These are phyloP conservation scores for Oryza punctata DNA, from an alignment of 176 grass and related monocot species.

Conservation along the genomic window DNA sequence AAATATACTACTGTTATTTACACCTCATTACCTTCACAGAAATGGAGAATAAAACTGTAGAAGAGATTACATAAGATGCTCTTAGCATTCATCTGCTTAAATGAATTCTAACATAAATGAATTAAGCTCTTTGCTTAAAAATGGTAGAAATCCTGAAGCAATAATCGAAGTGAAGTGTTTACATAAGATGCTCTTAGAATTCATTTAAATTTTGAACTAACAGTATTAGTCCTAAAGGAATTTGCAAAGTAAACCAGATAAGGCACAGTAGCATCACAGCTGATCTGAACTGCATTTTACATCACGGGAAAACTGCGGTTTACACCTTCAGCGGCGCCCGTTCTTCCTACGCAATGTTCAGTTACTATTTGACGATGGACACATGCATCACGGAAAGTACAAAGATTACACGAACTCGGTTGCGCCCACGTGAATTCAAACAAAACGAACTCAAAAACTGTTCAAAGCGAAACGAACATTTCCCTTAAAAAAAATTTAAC, in stretches of 20 bases:
- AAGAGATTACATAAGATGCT: no score
- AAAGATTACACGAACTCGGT: neutral
- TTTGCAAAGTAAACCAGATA: neutral
- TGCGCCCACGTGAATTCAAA: neutral
- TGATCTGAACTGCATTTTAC: neutral
- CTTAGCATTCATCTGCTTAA: no score
- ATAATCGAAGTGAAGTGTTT: neutral
- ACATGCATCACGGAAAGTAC: neutral
- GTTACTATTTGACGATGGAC: neutral
- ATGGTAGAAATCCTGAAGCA: neutral
- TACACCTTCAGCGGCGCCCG: neutral
- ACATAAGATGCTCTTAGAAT: neutral
- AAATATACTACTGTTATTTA: neutral
- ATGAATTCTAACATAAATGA: no score
- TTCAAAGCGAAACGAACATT: neutral
- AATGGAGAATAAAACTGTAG: neutral
- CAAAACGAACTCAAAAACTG: constrained; percentile 12
- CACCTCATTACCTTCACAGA: neutral
- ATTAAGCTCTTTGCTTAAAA: neutral
- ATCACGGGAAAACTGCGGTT: neutral
- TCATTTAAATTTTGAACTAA: neutral
- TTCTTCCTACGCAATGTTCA: neutral
- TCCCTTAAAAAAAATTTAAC: neutral
- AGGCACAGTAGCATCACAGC: no score
- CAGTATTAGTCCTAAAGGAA: neutral